Evolutionary conservation across 305 asterid species (phyloP), one percentile per base, ranked within the genome.

Genomic region (Solanum hybrid): DNA sequence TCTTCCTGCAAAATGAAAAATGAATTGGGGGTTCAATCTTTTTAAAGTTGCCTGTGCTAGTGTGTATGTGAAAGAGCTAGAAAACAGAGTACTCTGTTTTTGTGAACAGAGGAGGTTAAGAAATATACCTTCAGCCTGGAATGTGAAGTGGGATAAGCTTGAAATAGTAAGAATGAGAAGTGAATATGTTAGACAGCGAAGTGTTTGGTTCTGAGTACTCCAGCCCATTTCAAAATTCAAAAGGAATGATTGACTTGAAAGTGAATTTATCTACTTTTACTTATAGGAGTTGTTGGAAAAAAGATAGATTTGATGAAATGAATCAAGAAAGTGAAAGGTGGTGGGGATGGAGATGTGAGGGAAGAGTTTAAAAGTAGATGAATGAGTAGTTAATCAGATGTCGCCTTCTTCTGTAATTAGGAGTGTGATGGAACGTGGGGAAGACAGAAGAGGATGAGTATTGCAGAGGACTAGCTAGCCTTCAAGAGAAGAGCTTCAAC

Each of bases 121-220:
- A 79, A 31, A 66, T 29, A 46, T 91, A 95, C 97, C 98, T 91
- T 94, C 90, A 69, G 91, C 94, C 38, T 22, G 85, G 92, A 91
- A 91, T 60, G 78, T 87, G 20, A 91, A 26, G 46, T 94, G 93
- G 78, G 96, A 88, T 24, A 93, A 82, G 92, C 90, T 89, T 27
- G 92, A 91, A 90, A 94, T 90, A 76, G 93, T 71, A 86, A 96
- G 91, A 88, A 96, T 34, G 88, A 96, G 91, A 14, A 94, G 42
- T 27, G 92, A 91, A 75, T 93, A 77, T 89, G 93, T 81, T 31
- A 93, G 89, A 90, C 71, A 92, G 84, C 56, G 90, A 90, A 91
- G 17, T 69, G 34, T 89, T 12, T 79, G 86, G 90, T 90, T 79
- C 80, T 72, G 94, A 89, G 76, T 56, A 56, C 10, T 36, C 82